phyloP scores from a whole-genome alignment of 2,329 filamentous ascomycete genomes.

The Arthrobotrys sinensis region DNA sequence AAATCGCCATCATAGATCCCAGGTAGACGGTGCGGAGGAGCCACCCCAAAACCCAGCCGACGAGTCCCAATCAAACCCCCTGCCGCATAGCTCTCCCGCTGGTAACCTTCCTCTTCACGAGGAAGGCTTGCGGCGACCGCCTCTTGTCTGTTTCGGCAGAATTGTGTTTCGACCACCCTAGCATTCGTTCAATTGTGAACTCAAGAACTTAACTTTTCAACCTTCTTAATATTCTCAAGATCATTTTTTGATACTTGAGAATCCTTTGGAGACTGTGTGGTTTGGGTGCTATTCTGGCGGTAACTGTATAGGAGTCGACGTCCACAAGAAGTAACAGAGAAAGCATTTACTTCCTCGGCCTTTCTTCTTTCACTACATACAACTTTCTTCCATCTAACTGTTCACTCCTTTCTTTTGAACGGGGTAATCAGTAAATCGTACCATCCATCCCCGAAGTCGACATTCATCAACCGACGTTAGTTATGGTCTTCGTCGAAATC shows the following conservation, averaged over 20 bases:
- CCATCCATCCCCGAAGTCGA: slow-evolving; percentile 15
- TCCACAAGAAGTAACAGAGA: slow-evolving; percentile 30
- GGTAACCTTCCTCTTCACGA: slow-evolving; percentile 99
- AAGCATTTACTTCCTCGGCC: background rate
- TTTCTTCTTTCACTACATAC: slow-evolving; percentile 23
- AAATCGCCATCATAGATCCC: slow-evolving; percentile 51
- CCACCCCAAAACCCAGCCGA: slow-evolving; percentile 54
- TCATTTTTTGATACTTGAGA: slow-evolving; percentile 40
- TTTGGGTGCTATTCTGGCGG: slow-evolving; percentile 38
- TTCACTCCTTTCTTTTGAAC: slow-evolving; percentile 14
- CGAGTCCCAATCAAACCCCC: slow-evolving; percentile 72
- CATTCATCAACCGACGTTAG: slow-evolving; percentile 15
- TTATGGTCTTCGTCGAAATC: slow-evolving; percentile 58
- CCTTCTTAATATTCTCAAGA: slow-evolving; percentile 64
- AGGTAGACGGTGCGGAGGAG: slow-evolving; percentile 56
- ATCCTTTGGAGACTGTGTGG: slow-evolving; percentile 27
- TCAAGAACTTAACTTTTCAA: slow-evolving; percentile 37
- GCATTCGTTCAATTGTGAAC: slow-evolving; percentile 70
- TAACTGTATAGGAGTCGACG: slow-evolving; percentile 36
- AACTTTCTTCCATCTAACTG: slow-evolving; percentile 18
- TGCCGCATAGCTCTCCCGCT: slow-evolving; percentile 99
- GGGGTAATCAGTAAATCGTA: slow-evolving; percentile 22
- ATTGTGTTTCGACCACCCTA: slow-evolving; percentile 97
- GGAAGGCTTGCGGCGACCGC: slow-evolving; percentile 99
- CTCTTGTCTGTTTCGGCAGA: slow-evolving; percentile 90